Base-by-base conservation (phyloP, 2,329 filamentous ascomycete genomes). In the Tothia fuscella region DNA sequence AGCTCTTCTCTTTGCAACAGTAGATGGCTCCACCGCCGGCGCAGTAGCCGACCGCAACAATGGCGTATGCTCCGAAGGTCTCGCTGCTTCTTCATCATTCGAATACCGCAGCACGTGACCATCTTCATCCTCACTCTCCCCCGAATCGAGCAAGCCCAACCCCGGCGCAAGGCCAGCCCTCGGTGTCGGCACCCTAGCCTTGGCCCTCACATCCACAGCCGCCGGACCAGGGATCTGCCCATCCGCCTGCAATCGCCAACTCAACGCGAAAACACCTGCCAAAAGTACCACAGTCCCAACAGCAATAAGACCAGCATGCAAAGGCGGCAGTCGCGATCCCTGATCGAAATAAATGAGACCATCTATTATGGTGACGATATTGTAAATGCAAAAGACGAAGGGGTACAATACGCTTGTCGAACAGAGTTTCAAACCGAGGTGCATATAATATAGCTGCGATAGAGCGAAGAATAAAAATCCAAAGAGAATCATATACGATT, bases 361-460 rank as follows among this genome's bases (percentile, higher is more conserved):
- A 62, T 98, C 91, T 51, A 96, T 69, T 51, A 98, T 98, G 50
- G 91, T 91, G 55, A 96, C 88, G 55, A 98, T 94, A 69, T 98
- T 98, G 71, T 96, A 98, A 49, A 96, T 78, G 70, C 91, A 98
- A 63, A 98, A 98, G 29, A 96, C 88, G 52, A 96, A 80, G 4
- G 91, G 91, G 61, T 98, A 98, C 50, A 98, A 71, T 47, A 96
- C 82, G 53, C 86, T 94, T 17, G 91, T 96, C 42, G 88, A 95
- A 60, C 93, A 87, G 40, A 98, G 72, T 62, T 94, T 94, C 48
- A 98, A 72, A 41, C 91, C 91, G 32, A 85, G 77, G 57, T 98
- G 91, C 46, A 98, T 76, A 61, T 93, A 96, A 64, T 94, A 98
- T 5, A 98, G 74, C 61, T 98, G 91, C 33, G 79, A 82, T 33